Evolutionary conservation across 108 stramenopile species (phyloP), one percentile per base, ranked within the genome.

Genomic region (Fragilariopsis cylindrus): DNA sequence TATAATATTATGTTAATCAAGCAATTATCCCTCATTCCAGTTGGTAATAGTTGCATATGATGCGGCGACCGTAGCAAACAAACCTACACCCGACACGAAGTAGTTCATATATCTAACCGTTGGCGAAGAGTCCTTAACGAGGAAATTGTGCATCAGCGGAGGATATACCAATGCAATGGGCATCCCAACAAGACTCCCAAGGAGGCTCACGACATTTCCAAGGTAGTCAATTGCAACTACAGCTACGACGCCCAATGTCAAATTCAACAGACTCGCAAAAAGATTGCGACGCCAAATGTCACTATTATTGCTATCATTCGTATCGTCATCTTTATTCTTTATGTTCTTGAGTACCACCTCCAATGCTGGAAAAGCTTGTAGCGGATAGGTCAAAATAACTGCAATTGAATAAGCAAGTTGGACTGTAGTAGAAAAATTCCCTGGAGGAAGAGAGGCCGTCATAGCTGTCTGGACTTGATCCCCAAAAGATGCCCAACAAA

Each of bases 331-430:
- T 1, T 42, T 48, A 3, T 42, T 46, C 4, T 18, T 13, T 50
- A 39, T 15, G 45, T 54, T 65, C 12, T 65, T 45, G 42, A 69
- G 71, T 8, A 75, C 57, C 19, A 87, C 81, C 47, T 82, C 78
- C 76, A 87, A 63, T 18, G 86, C 86, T 16, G 86, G 86, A 74
- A 82, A 87, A n/a, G 78, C 78, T 72, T 87, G 86, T 7, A 87
- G 69, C 4, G 86, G 86, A 80, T 84, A 87, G 8, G 85, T 83
- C 47, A 86, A 80, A 19, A 80, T 70, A 41, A 86, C 82, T 16
- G 85, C 85, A 11, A 86, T 56, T 6, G 81, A 82, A 72, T 86
- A 86, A 5, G 82, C 81, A 13, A 86, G 54, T 75, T 86, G 85
- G 2, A 81, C 82, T 15, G 57, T 65, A 3, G 84, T 84, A 4